A percentile compares a stretch with the other conserved stretches of the same genome.
Conservation (phyloP, 176 grass and related monocot genomes). For the Alloteropsis semialata region DNA sequence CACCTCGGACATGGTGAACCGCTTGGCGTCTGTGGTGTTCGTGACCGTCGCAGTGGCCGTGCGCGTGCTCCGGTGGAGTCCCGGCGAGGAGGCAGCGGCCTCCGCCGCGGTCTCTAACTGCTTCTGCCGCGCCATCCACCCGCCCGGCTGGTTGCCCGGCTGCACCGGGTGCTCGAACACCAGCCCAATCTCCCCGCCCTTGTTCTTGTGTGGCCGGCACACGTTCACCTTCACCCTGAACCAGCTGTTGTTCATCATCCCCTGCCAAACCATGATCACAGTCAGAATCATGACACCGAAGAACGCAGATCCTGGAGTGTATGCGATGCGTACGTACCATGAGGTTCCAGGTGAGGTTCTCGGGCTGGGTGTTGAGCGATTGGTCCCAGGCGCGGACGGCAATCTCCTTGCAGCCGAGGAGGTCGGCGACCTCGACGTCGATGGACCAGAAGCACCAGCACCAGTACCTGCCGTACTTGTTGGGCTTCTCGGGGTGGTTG, state of each 20-base stretch:
- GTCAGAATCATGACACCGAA: no score
- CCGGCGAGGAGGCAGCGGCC: no score
- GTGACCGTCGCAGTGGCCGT: no score
- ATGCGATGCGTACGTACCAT: no score
- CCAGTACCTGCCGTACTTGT: no score
- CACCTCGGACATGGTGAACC: no score
- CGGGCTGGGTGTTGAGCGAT: constrained; percentile 70
- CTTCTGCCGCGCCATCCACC: constrained; percentile 88
- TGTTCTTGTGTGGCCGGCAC: constrained; percentile 71
- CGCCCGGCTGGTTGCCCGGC: constrained; percentile 67
- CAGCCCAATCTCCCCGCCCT: constrained; percentile 74
- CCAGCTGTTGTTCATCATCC: constrained; percentile 99
- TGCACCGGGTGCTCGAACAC: constrained; percentile 89
- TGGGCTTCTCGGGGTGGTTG: no score
- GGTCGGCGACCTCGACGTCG: constrained; percentile 59
- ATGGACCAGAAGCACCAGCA: constrained; percentile 69
- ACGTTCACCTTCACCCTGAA: constrained; percentile 86
- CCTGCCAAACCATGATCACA: constrained; percentile 28
- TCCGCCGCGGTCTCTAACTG: constrained; percentile 37
- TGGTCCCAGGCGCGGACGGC: constrained; percentile 93
- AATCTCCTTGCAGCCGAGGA: constrained; percentile 75
- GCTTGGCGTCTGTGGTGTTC: no score
- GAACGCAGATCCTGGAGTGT: no score
- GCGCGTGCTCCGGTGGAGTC: no score
- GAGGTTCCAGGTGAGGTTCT: constrained; percentile 87